phyloP scores from a whole-genome alignment of 345 rosid species.

The Pugionium cornutum region DNA sequence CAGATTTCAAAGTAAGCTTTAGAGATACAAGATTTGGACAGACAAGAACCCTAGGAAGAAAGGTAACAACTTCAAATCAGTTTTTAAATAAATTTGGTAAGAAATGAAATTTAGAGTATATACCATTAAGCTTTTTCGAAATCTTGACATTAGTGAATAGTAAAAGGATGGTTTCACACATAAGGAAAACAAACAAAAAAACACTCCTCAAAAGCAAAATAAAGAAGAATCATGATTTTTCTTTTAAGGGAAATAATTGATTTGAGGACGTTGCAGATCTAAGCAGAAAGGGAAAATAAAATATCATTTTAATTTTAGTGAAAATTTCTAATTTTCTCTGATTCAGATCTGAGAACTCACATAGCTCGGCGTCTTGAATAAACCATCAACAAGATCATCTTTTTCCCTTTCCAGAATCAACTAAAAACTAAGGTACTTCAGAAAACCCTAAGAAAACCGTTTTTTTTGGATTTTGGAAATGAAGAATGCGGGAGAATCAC shows the following conservation, averaged over 20 bases:
- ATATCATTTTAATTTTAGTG: no score
- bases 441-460: constrained; percentile 29
- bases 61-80: constrained; percentile 1
- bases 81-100: constrained; percentile 16
- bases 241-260: constrained; percentile 27
- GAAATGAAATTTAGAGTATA: constrained; percentile 1
- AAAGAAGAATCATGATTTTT: constrained; percentile 18
- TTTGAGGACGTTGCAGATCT: constrained; percentile 38
- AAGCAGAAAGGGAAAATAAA: constrained; percentile 40
- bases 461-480: constrained; percentile 30
- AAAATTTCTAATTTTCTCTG: not conserved
- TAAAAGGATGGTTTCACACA: constrained; percentile 14
- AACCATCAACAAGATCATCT: constrained; percentile 38
- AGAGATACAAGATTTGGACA: constrained; percentile 33
- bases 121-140: constrained; percentile 27
- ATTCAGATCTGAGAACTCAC: constrained; percentile 78
- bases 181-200: constrained; percentile 12
- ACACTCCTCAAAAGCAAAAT: constrained; percentile 23
- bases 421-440: constrained; percentile 32
- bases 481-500: constrained; percentile 30
- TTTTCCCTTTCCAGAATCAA: constrained; percentile 31
- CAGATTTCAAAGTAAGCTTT: constrained; percentile 2
- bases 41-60: constrained; percentile 25
- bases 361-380: constrained; percentile 44
- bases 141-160: constrained; percentile 17